A percentile compares a stretch with the other conserved stretches of the same genome.
Conservation (phyloP, 2,329 filamentous ascomycete genomes). For the Xylariaceae sp. region DNA sequence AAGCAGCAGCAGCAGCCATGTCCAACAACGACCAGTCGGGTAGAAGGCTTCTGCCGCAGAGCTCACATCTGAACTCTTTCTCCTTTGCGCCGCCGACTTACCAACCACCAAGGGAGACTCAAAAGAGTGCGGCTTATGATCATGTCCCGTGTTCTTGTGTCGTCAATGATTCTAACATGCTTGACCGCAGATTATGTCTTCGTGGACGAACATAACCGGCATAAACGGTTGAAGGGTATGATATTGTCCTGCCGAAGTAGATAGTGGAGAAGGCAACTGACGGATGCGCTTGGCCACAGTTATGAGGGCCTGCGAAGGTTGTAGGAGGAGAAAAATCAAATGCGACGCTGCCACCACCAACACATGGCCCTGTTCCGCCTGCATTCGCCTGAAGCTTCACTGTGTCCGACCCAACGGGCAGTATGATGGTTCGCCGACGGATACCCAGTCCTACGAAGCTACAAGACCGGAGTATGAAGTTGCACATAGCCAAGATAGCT, state of each 20-base stretch:
- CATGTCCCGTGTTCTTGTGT: constrained; percentile 11
- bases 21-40: constrained; percentile 61
- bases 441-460: constrained; percentile 53
- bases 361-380: constrained; percentile 95
- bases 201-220: constrained; percentile 96
- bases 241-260: constrained; percentile 2
- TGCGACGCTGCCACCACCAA: constrained; percentile 97
- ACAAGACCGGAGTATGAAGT: constrained; percentile 47
- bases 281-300: constrained; percentile 55
- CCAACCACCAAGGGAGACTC: constrained; percentile 70
- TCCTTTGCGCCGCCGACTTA: constrained; percentile 69
- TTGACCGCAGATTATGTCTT: constrained; percentile 85
- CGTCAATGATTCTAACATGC: constrained; percentile 19
- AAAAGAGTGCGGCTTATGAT: constrained; percentile 69
- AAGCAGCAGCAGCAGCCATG: constrained; percentile 56
- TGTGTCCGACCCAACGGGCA: constrained; percentile 87
- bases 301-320: constrained; percentile 96
- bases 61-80: constrained; percentile 72
- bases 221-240: constrained; percentile 92
- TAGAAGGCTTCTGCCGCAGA: constrained; percentile 67
- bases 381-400: constrained; percentile 86
- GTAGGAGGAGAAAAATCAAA: constrained; percentile 93
- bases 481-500: constrained; percentile 48
- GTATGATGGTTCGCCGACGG: constrained; percentile 62
- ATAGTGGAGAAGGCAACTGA: constrained; percentile 22